These are phyloP conservation scores for Jimgerdemannia lactiflua DNA, from an alignment of 192 early-diverging fungal species.

Conservation along the genomic window DNA sequence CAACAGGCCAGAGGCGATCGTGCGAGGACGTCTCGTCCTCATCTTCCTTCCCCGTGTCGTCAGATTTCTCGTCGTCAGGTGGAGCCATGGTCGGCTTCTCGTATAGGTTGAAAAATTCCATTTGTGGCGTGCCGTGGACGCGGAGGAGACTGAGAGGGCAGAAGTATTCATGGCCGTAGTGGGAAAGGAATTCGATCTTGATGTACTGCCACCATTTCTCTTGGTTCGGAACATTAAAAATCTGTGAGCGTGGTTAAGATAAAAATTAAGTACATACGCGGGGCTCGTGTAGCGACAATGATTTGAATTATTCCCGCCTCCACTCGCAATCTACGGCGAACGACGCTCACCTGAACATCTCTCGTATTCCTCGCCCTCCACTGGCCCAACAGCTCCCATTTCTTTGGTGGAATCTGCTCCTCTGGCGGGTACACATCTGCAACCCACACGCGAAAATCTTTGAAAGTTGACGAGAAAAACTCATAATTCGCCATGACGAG, in stretches of 20 bases:
- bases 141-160: slow-evolving; percentile 88
- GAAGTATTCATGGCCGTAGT: slow-evolving; percentile 91
- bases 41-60: slow-evolving; percentile 11
- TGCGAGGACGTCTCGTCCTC: not conserved
- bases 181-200: slow-evolving; percentile 81
- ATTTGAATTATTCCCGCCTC: not conserved
- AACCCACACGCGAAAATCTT: slow-evolving; percentile 80
- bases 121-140: slow-evolving; percentile 90
- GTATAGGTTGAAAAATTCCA: slow-evolving; percentile 80
- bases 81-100: slow-evolving; percentile 29
- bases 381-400: slow-evolving; percentile 80
- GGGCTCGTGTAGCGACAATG: too few species aligned
- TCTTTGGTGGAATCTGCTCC: slow-evolving; percentile 45
- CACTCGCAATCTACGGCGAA: not conserved
- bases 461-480: slow-evolving; percentile 94
- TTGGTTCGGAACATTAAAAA: slow-evolving; percentile 77
- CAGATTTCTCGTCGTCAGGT: slow-evolving; percentile 36
- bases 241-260: slow-evolving; percentile 36
- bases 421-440: slow-evolving; percentile 75
- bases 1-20: not conserved
- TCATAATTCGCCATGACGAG: slow-evolving; percentile 94
- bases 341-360: slow-evolving; percentile 66
- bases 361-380: slow-evolving; percentile 86
- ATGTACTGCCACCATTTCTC: slow-evolving; percentile 83
- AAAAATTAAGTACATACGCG: too few species aligned